phyloP scores from a whole-genome alignment of 1,284 basidiomycete genomes.

The Cryptococcus wingfieldii region DNA sequence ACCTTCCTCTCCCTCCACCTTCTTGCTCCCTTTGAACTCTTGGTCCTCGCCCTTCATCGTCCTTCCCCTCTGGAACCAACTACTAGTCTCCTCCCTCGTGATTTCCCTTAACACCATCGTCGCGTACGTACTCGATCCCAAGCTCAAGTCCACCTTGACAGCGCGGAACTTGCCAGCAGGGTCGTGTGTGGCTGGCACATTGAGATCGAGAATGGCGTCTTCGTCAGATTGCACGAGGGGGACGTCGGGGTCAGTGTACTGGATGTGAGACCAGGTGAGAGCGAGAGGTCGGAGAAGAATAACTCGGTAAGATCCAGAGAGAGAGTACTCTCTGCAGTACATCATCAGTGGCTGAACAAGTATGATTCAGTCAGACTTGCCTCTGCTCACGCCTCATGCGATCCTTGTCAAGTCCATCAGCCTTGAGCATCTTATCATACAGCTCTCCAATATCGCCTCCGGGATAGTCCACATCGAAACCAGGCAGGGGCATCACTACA shows the following conservation, averaged over 20 bases:
- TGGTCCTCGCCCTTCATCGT: slow-evolving; percentile 80
- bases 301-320: slow-evolving; percentile 88
- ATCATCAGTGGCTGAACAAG: background rate
- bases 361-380: slow-evolving; percentile 51
- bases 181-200: slow-evolving; percentile 57
- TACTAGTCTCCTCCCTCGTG: slow-evolving; percentile 86
- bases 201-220: slow-evolving; percentile 76
- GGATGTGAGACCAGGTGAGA: slow-evolving; percentile 72
- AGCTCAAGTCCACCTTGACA: slow-evolving; percentile 69
- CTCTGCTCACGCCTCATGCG: slow-evolving; percentile 83
- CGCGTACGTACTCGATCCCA: slow-evolving; percentile 85
- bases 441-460: slow-evolving; percentile 73
- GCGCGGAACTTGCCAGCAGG: slow-evolving; percentile 72
- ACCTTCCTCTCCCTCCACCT: slow-evolving; percentile 8
- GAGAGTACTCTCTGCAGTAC: slow-evolving; percentile 70
- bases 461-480: slow-evolving; percentile 85
- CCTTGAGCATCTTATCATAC: slow-evolving; percentile 72
- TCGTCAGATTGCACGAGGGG: slow-evolving; percentile 91
- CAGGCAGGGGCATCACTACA: slow-evolving; percentile 91
- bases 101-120: slow-evolving; percentile 94
- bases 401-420: slow-evolving; percentile 82
- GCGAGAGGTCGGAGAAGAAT: slow-evolving; percentile 80
- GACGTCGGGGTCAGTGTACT: slow-evolving; percentile 90
- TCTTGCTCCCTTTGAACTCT: slow-evolving; percentile 30
- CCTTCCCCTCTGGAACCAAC: slow-evolving; percentile 74